These are phyloP conservation scores for Lumnitzera littorea DNA, from an alignment of 345 rosid species.

Conservation along the genomic window DNA sequence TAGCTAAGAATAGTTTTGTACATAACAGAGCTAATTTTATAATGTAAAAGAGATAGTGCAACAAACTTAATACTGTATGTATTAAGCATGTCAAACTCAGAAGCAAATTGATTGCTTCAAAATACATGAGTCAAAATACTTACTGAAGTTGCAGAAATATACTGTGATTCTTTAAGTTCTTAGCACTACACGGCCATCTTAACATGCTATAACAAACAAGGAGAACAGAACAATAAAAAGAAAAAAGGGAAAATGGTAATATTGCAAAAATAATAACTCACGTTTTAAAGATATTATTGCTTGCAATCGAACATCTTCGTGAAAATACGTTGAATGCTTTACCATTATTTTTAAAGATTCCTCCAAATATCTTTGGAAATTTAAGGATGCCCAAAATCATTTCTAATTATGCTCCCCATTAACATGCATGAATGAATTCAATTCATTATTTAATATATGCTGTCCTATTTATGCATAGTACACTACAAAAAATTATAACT, in stretches of 20 bases:
- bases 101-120: too few relatives aligned
- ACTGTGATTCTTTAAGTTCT: too few relatives aligned
- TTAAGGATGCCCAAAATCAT: constrained; percentile 35
- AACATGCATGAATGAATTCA: not conserved
- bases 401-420: not conserved
- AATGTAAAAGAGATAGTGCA: too few relatives aligned
- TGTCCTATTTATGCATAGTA: not conserved
- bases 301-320: constrained; percentile 98
- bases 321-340: constrained; percentile 84
- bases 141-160: too few relatives aligned
- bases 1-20: too few relatives aligned
- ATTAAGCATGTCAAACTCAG: too few relatives aligned
- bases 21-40: too few relatives aligned
- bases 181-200: not conserved
- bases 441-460: too few relatives aligned
- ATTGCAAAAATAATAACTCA: constrained; percentile 30
- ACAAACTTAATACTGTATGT: too few relatives aligned
- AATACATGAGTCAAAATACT: too few relatives aligned
- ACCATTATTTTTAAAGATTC: constrained; percentile 78
- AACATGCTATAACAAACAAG: not conserved
- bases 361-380: constrained; percentile 69
- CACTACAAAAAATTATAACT: not conserved
- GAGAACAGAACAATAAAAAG: not conserved
- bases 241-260: not conserved
- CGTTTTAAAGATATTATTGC: constrained; percentile 80